Conservation (phyloP, 192 early-diverging fungal genomes). For the Rhizoclosmatium sp. region DNA sequence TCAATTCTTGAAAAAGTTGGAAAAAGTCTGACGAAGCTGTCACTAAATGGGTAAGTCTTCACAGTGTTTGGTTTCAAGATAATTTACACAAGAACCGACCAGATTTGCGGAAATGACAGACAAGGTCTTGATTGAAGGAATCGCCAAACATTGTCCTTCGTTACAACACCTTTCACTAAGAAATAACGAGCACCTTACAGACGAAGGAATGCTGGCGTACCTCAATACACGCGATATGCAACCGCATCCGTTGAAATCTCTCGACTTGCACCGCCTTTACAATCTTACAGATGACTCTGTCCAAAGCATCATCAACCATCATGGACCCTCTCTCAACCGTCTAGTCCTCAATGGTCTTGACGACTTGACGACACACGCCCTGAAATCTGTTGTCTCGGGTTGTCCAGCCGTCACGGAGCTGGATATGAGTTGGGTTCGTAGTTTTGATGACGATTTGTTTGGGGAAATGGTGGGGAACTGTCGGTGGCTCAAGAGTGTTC, state of each 20-base stretch:
- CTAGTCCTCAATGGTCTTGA: constrained; percentile 79
- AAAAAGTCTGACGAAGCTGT: constrained; percentile 51
- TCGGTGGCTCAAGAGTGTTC: constrained; percentile 57
- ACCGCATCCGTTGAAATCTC: constrained; percentile 48
- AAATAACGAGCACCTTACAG: constrained; percentile 68
- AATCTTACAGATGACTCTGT: constrained; percentile 70
- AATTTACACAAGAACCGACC: not conserved
- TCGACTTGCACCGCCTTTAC: constrained; percentile 73
- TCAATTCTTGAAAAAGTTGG: constrained; percentile 38
- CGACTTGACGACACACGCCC: constrained; percentile 61
- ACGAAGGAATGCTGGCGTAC: constrained; percentile 59
- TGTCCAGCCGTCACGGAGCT: constrained; percentile 58
- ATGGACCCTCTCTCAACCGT: constrained; percentile 59
- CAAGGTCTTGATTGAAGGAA: constrained; percentile 59
- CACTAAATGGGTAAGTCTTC: constrained; percentile 55
- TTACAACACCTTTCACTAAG: constrained; percentile 70
- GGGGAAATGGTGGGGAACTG: constrained; percentile 60
- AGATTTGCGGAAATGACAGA: constrained; percentile 59
- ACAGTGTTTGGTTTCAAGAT: not conserved
- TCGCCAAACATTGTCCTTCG: constrained; percentile 62
- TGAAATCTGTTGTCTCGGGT: constrained; percentile 55
- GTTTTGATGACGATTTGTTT: constrained; percentile 75
- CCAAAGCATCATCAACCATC: constrained; percentile 63
- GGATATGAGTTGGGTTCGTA: constrained; percentile 80
- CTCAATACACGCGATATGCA: constrained; percentile 52